Conservation (phyloP, 805 yeast genomes). For the Metschnikowia koreensis region DNA sequence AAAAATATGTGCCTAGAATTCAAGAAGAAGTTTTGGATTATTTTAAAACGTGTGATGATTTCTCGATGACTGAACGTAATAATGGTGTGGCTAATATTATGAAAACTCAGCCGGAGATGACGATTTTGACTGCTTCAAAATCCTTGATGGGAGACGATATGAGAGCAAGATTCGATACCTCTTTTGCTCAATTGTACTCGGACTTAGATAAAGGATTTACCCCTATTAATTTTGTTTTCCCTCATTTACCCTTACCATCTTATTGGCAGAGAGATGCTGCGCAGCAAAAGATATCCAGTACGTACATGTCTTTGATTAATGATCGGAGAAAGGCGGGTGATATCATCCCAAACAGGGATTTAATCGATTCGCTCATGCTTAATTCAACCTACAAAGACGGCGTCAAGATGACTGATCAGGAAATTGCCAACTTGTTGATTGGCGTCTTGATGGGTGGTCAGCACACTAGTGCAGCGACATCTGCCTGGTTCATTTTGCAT, state of each 20-base stretch:
- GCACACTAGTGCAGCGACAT: slow-evolving; percentile 95
- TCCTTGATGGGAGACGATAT: slow-evolving; percentile 88
- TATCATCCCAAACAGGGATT: slow-evolving; percentile 73
- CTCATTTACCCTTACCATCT: slow-evolving; percentile 84
- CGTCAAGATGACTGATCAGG: slow-evolving; percentile 87
- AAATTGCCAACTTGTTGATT: slow-evolving; percentile 88
- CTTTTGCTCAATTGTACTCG: slow-evolving; percentile 80
- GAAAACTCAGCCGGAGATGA: slow-evolving; percentile 88
- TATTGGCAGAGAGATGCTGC: slow-evolving; percentile 86
- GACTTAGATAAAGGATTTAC: slow-evolving; percentile 97
- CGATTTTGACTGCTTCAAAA: slow-evolving; percentile 94
- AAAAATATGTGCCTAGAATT: slow-evolving; percentile 83
- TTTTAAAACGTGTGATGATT: slow-evolving; percentile 52
- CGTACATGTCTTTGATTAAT: slow-evolving; percentile 76
- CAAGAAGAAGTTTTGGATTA: slow-evolving; percentile 72
- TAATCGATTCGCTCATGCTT: slow-evolving; percentile 83
- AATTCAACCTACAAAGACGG: slow-evolving; percentile 90
- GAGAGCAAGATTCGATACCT: slow-evolving; percentile 76
- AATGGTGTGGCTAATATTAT: slow-evolving; percentile 64
- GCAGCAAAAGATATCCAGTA: slow-evolving; percentile 72
- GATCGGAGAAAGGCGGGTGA: slow-evolving; percentile 76
- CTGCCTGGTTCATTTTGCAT: slow-evolving; percentile 92
- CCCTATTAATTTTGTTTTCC: slow-evolving; percentile 93
- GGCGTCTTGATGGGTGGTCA: slow-evolving; percentile 99
- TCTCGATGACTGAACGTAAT: slow-evolving; percentile 35